These are phyloP conservation scores for Sphaerulina vaccinii DNA, from an alignment of 2,329 filamentous ascomycete genomes.

Conservation along the genomic window DNA sequence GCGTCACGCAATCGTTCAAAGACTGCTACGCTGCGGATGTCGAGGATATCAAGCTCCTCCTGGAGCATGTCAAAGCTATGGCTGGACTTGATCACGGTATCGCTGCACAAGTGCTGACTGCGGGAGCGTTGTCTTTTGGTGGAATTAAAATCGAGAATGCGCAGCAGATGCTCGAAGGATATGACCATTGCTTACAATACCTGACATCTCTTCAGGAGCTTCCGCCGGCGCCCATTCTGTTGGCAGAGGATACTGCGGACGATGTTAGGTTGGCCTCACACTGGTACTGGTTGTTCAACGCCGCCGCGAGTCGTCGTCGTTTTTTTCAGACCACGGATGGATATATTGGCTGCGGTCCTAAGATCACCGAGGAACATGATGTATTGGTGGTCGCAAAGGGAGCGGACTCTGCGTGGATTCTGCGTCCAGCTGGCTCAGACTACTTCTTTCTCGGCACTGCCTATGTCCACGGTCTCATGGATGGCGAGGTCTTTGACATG, in stretches of 20 bases:
- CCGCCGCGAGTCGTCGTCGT: not conserved
- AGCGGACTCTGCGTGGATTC: not conserved
- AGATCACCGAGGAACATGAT: not conserved
- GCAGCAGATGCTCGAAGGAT: not conserved
- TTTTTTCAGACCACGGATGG: not conserved
- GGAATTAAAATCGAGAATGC: not conserved
- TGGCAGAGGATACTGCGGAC: not conserved
- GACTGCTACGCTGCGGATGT: no score
- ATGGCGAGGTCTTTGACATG: not conserved
- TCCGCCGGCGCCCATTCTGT: not conserved
- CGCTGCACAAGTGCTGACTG: not conserved
- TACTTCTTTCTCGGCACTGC: not conserved
- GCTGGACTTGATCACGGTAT: not conserved
- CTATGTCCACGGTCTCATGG: not conserved
- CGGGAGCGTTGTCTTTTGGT: not conserved
- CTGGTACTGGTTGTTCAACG: accelerated
- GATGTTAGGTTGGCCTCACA: not conserved
- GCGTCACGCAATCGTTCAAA: no score
- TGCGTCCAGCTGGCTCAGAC: not conserved
- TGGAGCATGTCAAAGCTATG: not conserved
- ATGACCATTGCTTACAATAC: not conserved
- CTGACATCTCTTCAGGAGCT: not conserved
- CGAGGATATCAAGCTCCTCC: not conserved
- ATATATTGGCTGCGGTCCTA: not conserved
- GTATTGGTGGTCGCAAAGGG: not conserved